Evolutionary conservation across 441 rosid species (phyloP).

Genomic region (Cnidoscolus chayamansa): DNA sequence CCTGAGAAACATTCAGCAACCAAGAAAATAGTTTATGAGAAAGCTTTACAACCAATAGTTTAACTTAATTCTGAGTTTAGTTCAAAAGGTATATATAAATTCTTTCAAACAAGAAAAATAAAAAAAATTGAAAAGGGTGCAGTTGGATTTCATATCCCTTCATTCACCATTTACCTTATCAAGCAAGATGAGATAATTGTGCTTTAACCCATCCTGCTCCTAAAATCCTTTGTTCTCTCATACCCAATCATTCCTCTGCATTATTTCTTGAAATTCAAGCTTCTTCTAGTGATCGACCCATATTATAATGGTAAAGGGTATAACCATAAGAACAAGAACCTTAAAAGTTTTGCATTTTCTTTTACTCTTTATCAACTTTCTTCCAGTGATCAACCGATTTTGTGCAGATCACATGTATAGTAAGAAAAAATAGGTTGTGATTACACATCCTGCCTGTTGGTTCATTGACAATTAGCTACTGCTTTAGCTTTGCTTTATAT

Average conservation of each 20-base stretch:
- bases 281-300: conserved; percentile 24
- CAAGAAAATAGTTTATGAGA: background rate
- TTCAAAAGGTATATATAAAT: no score
- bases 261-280: conserved; percentile 35
- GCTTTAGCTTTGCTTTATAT: background rate
- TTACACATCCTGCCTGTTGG: conserved; percentile 19
- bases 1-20: no score
- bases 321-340: background rate
- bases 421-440: conserved; percentile 8
- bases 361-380: conserved; percentile 2
- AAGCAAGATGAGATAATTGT: conserved; percentile 6
- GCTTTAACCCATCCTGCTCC: conserved; percentile 21
- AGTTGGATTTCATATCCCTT: background rate
- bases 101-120: no score
- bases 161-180: conserved; percentile 15
- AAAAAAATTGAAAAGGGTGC: background rate
- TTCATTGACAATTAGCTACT: conserved; percentile 14
- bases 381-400: conserved; percentile 11
- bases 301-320: background rate
- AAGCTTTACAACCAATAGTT: no score
- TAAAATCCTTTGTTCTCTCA: conserved; percentile 13
- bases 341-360: background rate
- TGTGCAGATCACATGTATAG: conserved; percentile 27
- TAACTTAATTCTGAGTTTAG: no score
- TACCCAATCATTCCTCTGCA: conserved; percentile 15